A percentile compares a stretch with the other conserved stretches of the same genome.
These are phyloP conservation scores for Mallotus japonicus DNA, from an alignment of 441 rosid species.

Conservation along the genomic window DNA sequence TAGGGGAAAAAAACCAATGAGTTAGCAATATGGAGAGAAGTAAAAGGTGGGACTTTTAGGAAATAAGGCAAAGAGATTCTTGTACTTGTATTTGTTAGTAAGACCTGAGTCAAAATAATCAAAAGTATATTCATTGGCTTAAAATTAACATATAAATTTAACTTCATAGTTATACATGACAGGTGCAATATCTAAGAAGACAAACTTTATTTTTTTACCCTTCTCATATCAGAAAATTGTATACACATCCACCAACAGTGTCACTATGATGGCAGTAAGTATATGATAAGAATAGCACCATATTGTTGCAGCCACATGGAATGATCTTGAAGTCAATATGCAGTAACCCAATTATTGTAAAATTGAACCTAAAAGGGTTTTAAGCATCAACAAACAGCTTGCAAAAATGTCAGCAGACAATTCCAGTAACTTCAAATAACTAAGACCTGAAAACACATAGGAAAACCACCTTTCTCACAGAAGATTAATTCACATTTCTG, in stretches of 20 bases:
- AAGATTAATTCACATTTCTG: not conserved
- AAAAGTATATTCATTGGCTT: not conserved
- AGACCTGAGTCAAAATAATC: not conserved
- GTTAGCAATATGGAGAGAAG: slow-evolving; percentile 15
- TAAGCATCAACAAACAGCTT: not conserved
- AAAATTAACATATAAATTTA: not conserved
- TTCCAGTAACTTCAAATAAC: not conserved
- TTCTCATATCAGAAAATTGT: not conserved
- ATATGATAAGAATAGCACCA: not conserved
- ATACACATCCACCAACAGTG: not conserved
- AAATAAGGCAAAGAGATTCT: not conserved
- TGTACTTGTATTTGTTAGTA: not conserved
- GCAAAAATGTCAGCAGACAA: not conserved
- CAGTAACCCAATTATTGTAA: too few species aligned
- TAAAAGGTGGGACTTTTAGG: not conserved
- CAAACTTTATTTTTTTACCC: not conserved
- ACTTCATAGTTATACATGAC: not conserved
- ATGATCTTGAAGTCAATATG: not conserved
- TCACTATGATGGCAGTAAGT: not conserved
- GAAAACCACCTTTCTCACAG: not conserved
- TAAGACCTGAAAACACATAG: not conserved
- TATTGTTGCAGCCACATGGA: not conserved
- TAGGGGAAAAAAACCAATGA: slow-evolving; percentile 10
- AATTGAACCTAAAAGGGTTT: not conserved
- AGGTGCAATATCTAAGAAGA: not conserved